Percentiles rank a stretch among this genome's conserved stretches.
phyloP scores from a whole-genome alignment of 1,284 basidiomycete species.

The Boletus chippewaensis region DNA sequence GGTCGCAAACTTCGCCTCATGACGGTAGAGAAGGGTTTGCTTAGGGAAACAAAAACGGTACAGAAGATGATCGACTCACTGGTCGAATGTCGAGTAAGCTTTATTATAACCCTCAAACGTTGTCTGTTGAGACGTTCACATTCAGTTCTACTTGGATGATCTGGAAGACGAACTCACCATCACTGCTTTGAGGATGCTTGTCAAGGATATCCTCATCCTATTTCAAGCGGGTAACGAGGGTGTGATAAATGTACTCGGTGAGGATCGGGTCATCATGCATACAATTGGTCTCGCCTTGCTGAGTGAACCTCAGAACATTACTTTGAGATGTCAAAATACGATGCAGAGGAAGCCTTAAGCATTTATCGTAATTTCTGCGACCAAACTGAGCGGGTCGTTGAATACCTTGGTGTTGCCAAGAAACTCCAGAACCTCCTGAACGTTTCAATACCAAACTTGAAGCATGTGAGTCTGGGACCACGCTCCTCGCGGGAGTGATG shows the following conservation, averaged over 20 bases:
- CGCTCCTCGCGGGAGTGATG: background rate
- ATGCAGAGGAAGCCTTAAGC: constrained; percentile 79
- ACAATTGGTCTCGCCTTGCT: constrained; percentile 6
- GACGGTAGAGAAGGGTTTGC: constrained; percentile 92
- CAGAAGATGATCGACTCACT: constrained; percentile 86
- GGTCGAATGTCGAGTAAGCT: constrained; percentile 74
- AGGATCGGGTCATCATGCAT: constrained; percentile 10
- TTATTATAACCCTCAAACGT: constrained; percentile 2
- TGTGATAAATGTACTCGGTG: constrained; percentile 92
- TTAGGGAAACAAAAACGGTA: constrained; percentile 88
- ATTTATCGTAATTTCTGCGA: constrained; percentile 95
- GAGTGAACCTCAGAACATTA: constrained; percentile 73
- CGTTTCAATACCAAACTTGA: constrained; percentile 89
- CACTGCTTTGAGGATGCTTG: constrained; percentile 88
- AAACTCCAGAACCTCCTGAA: constrained; percentile 91
- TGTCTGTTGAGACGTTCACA: background rate
- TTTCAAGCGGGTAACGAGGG: constrained; percentile 98
- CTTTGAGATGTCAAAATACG: constrained; percentile 95
- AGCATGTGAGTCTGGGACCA: constrained; percentile 60
- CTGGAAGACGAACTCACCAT: constrained; percentile 88
- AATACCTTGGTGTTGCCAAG: constrained; percentile 88
- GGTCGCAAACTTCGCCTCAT: constrained; percentile 83
- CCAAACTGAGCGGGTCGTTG: constrained; percentile 91
- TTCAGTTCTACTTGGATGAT: constrained; percentile 89
- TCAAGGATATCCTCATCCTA: constrained; percentile 92